Evolutionary conservation across 2,329 filamentous ascomycete genomes (phyloP), one percentile per base, ranked within the genome.

Genomic region (Fusarium mundagurra): DNA sequence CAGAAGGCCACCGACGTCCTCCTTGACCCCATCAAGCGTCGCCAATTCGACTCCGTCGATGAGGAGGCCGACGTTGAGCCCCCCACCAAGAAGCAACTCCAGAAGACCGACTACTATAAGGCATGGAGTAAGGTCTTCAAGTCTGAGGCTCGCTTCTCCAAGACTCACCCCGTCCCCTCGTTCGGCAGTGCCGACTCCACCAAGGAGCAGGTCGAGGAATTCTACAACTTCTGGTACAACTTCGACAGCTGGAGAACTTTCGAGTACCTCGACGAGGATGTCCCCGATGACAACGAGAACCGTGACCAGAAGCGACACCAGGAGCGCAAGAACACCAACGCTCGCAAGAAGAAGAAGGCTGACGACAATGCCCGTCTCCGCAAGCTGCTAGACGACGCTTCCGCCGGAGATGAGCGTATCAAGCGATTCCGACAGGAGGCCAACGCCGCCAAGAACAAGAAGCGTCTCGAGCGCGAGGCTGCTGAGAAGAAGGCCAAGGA

Each of bases 151-250:
- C 94, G 96, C 73, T 99, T 99, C 91, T 97, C 94, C 84, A 96
- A 95, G 85, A 88, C 85, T 70, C 94, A 97, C 82, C 96, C 96
- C 12, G 96, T 98, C 7, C 97, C 96, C 11, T 86, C 89, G 78
- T 92, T 99, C 67, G 96, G 96, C 72, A 90, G 94, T 81, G 94
- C 94, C 75, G 93, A 97, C 76, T 92, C 93, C 81, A 90, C 90
- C 79, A 94, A 95, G 85, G 94, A 97, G 81, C 92, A 98, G 14
- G 96, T 99, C 53, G 95, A 98, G 82, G 87, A 88, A 61, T 99
- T 99, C 85, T 99, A 99, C 90, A 98, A 99, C 89, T 99, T 98
- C 88, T 99, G 94, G 92, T 99, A 98, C 89, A 97, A 96, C 89
- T 97, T 99, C 80, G 96, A 99, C 89, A 96, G 93, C 84, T 99